phyloP scores from a whole-genome alignment of 2,329 filamentous ascomycete genomes.

The Penicillium psychrosexuale region DNA sequence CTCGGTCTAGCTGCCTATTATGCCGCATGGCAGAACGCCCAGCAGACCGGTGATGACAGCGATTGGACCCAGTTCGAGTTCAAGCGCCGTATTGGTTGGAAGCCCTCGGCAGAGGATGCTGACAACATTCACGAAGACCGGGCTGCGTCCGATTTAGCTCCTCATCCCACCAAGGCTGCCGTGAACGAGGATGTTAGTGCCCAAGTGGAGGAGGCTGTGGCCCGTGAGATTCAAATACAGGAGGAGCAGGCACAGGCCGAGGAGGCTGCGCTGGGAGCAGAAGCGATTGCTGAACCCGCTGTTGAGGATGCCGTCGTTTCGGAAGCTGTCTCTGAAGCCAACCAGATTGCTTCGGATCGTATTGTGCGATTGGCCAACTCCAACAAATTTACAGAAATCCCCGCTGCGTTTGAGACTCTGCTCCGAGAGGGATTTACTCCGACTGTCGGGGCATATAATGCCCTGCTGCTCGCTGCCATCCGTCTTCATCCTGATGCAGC shows the following conservation, averaged over 20 bases:
- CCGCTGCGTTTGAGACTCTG: slow-evolving; percentile 86
- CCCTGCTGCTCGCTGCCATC: slow-evolving; percentile 79
- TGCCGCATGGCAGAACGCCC: slow-evolving; percentile 79
- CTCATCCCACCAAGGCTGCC: slow-evolving; percentile 57
- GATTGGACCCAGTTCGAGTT: slow-evolving; percentile 94
- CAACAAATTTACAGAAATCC: slow-evolving; percentile 80
- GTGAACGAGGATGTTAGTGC: slow-evolving; percentile 58
- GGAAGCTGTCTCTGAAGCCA: slow-evolving; percentile 53
- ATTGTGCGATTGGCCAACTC: slow-evolving; percentile 69
- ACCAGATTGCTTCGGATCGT: slow-evolving; percentile 71
- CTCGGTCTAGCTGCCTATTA: slow-evolving; percentile 84
- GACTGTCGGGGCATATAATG: slow-evolving; percentile 85
- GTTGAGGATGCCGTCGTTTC: slow-evolving; percentile 39
- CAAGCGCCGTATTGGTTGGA: slow-evolving; percentile 85
- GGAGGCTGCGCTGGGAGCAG: slow-evolving; percentile 32
- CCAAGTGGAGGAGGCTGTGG: slow-evolving; percentile 79
- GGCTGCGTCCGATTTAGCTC: slow-evolving; percentile 48
- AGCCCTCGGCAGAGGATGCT: slow-evolving; percentile 49
- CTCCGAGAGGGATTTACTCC: slow-evolving; percentile 77
- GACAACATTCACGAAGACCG: slow-evolving; percentile 33
- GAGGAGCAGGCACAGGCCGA: slow-evolving; percentile 50
- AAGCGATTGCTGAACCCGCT: slow-evolving; percentile 28
- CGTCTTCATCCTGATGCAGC: slow-evolving; percentile 74
- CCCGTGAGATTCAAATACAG: slow-evolving; percentile 68
- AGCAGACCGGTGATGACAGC: slow-evolving; percentile 65